Evolutionary conservation across 148 eudicot genomes (phyloP).

Genomic region (Salicornia ramosissima): DNA sequence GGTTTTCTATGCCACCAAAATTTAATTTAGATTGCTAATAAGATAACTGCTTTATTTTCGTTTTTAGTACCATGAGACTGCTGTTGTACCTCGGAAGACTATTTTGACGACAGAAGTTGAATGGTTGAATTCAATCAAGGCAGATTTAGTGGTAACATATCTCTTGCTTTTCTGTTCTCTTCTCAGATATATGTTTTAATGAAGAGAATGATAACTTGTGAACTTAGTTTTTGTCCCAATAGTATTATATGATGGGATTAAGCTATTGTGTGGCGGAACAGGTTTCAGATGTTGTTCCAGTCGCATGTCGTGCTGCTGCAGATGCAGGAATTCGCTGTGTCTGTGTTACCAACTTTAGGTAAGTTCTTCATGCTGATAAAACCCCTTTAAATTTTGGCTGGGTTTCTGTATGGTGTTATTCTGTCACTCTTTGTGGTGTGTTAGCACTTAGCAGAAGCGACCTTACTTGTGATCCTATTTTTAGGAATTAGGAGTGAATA

Average conservation of each 20-base stretch:
- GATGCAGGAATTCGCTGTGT: conserved; percentile 96
- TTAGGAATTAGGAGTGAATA: neutral
- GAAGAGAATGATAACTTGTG: neutral
- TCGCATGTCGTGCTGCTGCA: conserved; percentile 98
- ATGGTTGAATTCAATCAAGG: conserved; percentile 96
- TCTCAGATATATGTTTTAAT: neutral
- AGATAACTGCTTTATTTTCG: conserved; percentile 12
- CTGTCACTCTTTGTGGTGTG: neutral
- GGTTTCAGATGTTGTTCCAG: conserved; percentile 99
- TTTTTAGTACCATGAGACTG: conserved; percentile 84
- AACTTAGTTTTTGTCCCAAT: neutral
- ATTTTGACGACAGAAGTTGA: conserved; percentile 86
- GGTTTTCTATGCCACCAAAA: neutral
- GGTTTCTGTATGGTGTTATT: neutral
- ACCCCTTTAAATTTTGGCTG: too few species aligned
- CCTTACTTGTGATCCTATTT: neutral
- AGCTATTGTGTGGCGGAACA: conserved; percentile 27
- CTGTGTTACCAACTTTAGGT: conserved; percentile 97
- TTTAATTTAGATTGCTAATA: conserved; percentile 15
- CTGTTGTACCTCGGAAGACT: conserved; percentile 83
- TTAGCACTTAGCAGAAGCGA: neutral
- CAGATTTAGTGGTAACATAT: conserved; percentile 83
- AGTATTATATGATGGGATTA: neutral
- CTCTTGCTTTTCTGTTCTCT: neutral
- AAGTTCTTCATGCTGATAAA: conserved; percentile 16